Percentiles rank a stretch among this genome's conserved stretches.
phyloP scores from a whole-genome alignment of 257 asterid genomes.

The Scutellaria barbata region DNA sequence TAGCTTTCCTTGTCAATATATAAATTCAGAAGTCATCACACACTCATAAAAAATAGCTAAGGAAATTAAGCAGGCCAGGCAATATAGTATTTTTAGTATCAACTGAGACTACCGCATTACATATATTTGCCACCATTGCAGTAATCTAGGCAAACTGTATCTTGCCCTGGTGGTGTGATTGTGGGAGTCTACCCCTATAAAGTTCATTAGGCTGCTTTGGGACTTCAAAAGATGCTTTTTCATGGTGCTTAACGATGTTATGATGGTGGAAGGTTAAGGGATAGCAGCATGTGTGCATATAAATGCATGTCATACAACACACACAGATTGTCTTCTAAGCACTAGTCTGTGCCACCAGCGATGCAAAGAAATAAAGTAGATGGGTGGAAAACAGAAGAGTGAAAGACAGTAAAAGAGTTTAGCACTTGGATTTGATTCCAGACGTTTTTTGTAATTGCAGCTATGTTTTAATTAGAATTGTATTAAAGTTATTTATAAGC shows the following conservation, averaged over 20 bases:
- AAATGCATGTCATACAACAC: not conserved
- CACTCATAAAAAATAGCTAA: not conserved
- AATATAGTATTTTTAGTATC: not conserved
- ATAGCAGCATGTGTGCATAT: not conserved
- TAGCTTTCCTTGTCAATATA: not conserved
- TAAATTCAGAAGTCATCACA: not conserved
- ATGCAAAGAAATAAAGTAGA: not conserved
- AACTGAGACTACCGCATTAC: not conserved
- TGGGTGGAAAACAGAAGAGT: conserved; percentile 1
- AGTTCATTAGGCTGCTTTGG: not conserved
- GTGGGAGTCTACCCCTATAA: not conserved
- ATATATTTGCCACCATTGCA: not conserved
- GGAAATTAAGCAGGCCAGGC: not conserved
- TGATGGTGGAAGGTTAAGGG: not conserved
- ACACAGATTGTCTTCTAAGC: not conserved
- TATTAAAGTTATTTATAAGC: not conserved
- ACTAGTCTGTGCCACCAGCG: not conserved
- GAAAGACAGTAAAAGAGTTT: not conserved
- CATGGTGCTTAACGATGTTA: conserved; percentile 5
- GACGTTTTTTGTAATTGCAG: not conserved
- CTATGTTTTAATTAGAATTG: not conserved
- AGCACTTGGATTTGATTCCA: conserved; percentile 9
- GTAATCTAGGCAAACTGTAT: not conserved
- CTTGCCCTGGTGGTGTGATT: not conserved
- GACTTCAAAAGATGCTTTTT: not conserved